Evolutionary conservation across 2,329 filamentous ascomycete species (phyloP), one percentile per base, ranked within the genome.

Genomic region (Phyllosticta paracitricarpa): DNA sequence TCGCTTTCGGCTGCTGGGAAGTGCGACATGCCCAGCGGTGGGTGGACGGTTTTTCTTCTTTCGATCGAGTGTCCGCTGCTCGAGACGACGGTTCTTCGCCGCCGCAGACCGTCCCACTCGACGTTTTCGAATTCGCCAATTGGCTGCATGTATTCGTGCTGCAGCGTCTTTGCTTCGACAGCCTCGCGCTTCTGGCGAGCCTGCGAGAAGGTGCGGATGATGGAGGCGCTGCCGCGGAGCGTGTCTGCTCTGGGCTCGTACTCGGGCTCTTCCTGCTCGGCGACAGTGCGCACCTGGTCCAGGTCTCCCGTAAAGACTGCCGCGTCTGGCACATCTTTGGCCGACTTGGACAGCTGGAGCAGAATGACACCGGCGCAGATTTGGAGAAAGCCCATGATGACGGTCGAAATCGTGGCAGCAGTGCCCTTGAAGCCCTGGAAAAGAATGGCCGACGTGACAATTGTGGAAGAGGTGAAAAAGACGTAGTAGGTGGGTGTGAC

Each of bases 401-500:
- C 89, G 0, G 91, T 96, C 54, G 89, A 81, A 62, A 99, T 97
- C 26, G 89, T 84, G 5, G 84, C 82, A 0, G 84, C 81, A 0
- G 89, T 89, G 40, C 93, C 94, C 71, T 96, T 93, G 82, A 99
- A 97, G 7, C 94, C 94, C 65, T 86, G 87, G 75, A 97, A 97
- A 2, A 99, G 79, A 55, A 99, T 86, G 3, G 92, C 89, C 0
- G 93, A 97, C 5, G 92, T 95, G 67, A 97, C 84, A 66, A 99
- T 97, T 22, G 94, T 97, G 4, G 91, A 89, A 67, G 88, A 96
- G 51, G 94, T 99, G 73, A 99, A 99, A 78, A 95, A 93, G 66
- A 99, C 94, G 73, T 99, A 99, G 77, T 99, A 99, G 2, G 94
- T 99, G 0, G 94, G 94, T 0, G 94, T 99, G 63, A 99, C 94